A percentile compares a stretch with the other conserved stretches of the same genome.
These are phyloP conservation scores for Nitzschia sp. DNA, from an alignment of 108 stramenopile species.

Conservation along the genomic window DNA sequence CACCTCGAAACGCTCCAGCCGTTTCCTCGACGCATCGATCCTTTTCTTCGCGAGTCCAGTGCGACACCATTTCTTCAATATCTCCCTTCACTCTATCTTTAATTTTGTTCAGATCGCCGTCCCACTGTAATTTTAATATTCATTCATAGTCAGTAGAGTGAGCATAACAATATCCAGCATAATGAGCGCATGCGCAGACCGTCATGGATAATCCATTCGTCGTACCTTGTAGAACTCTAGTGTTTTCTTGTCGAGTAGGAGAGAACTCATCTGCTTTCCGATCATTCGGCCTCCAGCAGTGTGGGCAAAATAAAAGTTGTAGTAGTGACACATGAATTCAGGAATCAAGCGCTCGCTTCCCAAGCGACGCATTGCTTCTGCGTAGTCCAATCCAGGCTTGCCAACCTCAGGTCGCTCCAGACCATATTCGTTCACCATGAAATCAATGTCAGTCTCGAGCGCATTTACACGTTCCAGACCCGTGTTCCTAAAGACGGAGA, in stretches of 20 bases:
- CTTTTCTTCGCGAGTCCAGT: conserved; percentile 75
- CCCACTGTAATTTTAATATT: conserved; percentile 53
- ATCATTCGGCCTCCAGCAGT: conserved; percentile 93
- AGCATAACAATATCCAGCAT: not conserved
- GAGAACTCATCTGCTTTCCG: conserved; percentile 85
- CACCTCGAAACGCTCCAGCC: conserved; percentile 67
- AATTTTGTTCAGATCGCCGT: conserved; percentile 82
- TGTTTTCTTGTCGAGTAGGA: conserved; percentile 74
- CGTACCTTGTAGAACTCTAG: conserved; percentile 91
- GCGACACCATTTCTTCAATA: conserved; percentile 84
- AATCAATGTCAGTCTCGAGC: conserved; percentile 83
- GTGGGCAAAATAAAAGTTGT: conserved; percentile 95
- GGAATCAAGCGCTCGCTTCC: conserved; percentile 55
- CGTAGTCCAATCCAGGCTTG: conserved; percentile 56
- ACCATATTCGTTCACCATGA: conserved; percentile 70
- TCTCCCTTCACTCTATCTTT: conserved; percentile 65
- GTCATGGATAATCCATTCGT: not conserved
- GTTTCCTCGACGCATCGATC: conserved; percentile 75
- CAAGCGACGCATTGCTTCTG: conserved; percentile 51
- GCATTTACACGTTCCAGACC: conserved; percentile 80
- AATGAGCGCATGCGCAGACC: not conserved
- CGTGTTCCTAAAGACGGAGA: conserved; percentile 71
- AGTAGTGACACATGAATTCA: conserved; percentile 93
- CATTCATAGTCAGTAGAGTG: not conserved
- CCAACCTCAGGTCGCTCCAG: conserved; percentile 53